Evolutionary conservation across 2,329 filamentous ascomycete species (phyloP).

Genomic region (Colletotrichum paranaense): DNA sequence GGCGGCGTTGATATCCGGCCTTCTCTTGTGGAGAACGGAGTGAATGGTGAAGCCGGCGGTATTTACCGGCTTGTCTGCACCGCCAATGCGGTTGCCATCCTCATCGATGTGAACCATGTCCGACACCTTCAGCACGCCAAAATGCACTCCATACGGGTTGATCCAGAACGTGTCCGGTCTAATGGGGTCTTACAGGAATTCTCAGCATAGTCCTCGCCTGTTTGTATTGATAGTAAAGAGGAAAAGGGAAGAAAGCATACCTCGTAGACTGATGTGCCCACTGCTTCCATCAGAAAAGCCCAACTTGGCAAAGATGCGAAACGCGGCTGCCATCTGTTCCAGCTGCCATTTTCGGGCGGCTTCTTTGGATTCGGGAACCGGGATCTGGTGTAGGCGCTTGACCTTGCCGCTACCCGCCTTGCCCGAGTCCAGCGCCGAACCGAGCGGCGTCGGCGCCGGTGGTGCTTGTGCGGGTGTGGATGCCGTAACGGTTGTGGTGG

Average conservation of each 20-base stretch:
- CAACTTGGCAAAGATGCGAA: constrained; percentile 58
- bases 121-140: constrained; percentile 70
- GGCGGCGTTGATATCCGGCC: constrained; percentile 72
- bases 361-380: constrained; percentile 34
- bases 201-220: neutral
- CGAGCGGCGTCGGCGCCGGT: constrained; percentile 5
- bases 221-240: too few relatives aligned
- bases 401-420: constrained; percentile 18
- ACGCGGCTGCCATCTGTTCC: constrained; percentile 57
- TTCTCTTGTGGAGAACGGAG: constrained; percentile 70
- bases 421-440: constrained; percentile 25
- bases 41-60: constrained; percentile 78
- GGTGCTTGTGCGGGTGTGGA: constrained; percentile 3
- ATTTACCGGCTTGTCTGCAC: constrained; percentile 68
- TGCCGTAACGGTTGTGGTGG: constrained; percentile 4
- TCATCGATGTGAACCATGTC: constrained; percentile 76
- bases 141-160: constrained; percentile 73
- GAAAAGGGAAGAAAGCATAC: neutral
- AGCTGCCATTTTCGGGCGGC: constrained; percentile 48
- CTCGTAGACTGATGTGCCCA: constrained; percentile 57
- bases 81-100: constrained; percentile 69
- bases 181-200: constrained; percentile 42
- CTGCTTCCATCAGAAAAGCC: constrained; percentile 59
- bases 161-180: constrained; percentile 51
- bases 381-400: constrained; percentile 34